Evolutionary conservation across 768 basidiomycete species (phyloP).

Genomic region (Polyporus arcularius): DNA sequence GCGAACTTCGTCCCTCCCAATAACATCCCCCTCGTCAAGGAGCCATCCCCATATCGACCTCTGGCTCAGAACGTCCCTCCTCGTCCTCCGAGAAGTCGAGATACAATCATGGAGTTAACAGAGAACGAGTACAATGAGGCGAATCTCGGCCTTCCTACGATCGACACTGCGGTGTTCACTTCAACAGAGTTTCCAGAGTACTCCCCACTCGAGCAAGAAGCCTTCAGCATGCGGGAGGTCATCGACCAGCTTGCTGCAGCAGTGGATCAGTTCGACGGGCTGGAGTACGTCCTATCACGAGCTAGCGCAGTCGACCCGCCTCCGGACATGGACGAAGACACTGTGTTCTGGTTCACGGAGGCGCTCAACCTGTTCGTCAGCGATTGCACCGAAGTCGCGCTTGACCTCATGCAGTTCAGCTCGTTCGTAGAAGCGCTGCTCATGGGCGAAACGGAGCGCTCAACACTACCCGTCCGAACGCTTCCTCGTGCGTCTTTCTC

Average conservation of each 20-base stretch:
- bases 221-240: slow-evolving; percentile 14
- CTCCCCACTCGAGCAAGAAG: slow-evolving; percentile 20
- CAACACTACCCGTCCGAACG: neutral
- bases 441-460: neutral
- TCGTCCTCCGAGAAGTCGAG: neutral
- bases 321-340: slow-evolving; percentile 15
- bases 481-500: slow-evolving; percentile 16
- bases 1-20: slow-evolving; percentile 7
- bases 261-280: slow-evolving; percentile 6
- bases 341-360: slow-evolving; percentile 17
- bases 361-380: slow-evolving; percentile 14
- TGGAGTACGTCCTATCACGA: slow-evolving; percentile 5
- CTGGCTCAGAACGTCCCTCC: slow-evolving; percentile 2
- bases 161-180: slow-evolving; percentile 14
- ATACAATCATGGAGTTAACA: neutral
- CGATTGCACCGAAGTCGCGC: slow-evolving; percentile 16
- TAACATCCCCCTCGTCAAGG: slow-evolving; percentile 11
- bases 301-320: neutral
- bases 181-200: slow-evolving; percentile 13
- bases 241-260: slow-evolving; percentile 17
- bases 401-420: slow-evolving; percentile 17
- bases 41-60: slow-evolving; percentile 3
- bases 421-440: slow-evolving; percentile 12
- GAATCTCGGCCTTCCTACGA: neutral
- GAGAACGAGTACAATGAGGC: neutral